A percentile compares a stretch with the other conserved stretches of the same genome.
These are phyloP conservation scores for Saturnispora besseyi DNA, from an alignment of 805 yeast species.

Conservation along the genomic window DNA sequence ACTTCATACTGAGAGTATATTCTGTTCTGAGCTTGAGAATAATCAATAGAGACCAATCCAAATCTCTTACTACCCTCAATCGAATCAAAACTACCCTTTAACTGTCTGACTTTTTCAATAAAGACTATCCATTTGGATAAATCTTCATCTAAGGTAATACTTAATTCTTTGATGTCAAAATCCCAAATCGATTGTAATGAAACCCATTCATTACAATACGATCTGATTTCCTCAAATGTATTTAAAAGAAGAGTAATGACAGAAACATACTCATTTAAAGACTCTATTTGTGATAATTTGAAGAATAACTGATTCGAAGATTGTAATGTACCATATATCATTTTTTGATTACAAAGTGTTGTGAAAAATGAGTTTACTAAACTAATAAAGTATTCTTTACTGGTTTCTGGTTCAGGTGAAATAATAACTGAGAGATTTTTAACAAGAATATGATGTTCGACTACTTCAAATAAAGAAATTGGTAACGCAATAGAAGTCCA, in stretches of 20 bases:
- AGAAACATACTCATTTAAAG: not conserved
- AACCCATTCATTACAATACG: constrained; percentile 34
- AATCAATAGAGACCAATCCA: constrained; percentile 38
- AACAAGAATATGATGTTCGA: constrained; percentile 29
- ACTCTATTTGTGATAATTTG: not conserved
- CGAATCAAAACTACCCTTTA: constrained; percentile 43
- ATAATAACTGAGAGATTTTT: constrained; percentile 31
- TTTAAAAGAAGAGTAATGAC: not conserved
- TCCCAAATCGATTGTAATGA: constrained; percentile 54
- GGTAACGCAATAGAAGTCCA: constrained; percentile 20
- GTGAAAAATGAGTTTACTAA: constrained; percentile 19
- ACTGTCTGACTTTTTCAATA: constrained; percentile 34
- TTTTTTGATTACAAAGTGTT: constrained; percentile 22
- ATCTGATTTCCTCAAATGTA: not conserved
- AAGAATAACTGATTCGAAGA: not conserved
- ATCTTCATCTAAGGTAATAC: constrained; percentile 26
- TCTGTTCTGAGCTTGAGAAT: constrained; percentile 44
- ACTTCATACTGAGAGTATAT: constrained; percentile 41
- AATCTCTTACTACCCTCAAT: constrained; percentile 31
- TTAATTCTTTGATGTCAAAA: constrained; percentile 35
- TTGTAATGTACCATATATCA: constrained; percentile 11
- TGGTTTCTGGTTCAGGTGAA: constrained; percentile 32
- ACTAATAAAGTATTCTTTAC: constrained; percentile 27
- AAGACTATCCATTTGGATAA: constrained; percentile 41
- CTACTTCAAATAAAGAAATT: not conserved